Conservation (phyloP, 2,329 filamentous ascomycete species). For the Trichocomaceae sp. region DNA sequence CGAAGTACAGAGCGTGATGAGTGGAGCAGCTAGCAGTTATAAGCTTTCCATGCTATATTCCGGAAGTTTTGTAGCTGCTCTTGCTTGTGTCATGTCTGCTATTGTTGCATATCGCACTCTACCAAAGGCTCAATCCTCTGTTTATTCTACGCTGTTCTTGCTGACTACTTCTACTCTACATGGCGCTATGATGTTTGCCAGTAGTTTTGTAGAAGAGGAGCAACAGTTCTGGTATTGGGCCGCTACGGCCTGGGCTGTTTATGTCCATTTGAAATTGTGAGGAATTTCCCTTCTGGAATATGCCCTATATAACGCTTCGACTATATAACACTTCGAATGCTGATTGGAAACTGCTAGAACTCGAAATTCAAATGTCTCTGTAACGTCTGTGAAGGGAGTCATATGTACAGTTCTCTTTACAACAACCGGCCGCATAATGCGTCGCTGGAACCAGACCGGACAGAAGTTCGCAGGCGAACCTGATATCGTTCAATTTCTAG, state of each 20-base stretch:
- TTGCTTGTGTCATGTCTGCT: slow-evolving; percentile 39
- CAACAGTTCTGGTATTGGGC: slow-evolving; percentile 99
- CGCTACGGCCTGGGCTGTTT: slow-evolving; percentile 45
- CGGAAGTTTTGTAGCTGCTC: slow-evolving; percentile 31
- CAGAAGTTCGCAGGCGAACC: slow-evolving; percentile 91
- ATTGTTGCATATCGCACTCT: slow-evolving; percentile 24
- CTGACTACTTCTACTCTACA: slow-evolving; percentile 56
- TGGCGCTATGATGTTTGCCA: slow-evolving; percentile 90
- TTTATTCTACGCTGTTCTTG: slow-evolving; percentile 34
- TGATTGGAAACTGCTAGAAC: slow-evolving; percentile 2
- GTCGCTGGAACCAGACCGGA: slow-evolving; percentile 93
- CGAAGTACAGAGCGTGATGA: slow-evolving; percentile 71
- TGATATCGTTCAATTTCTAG: slow-evolving; percentile 70
- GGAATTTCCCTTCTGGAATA: background rate
- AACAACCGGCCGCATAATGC: slow-evolving; percentile 56
- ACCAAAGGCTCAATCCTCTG: slow-evolving; percentile 20
- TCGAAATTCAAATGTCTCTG: background rate
- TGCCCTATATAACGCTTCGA: too few species aligned
- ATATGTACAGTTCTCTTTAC: slow-evolving; percentile 47
- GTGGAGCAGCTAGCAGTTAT: slow-evolving; percentile 88
- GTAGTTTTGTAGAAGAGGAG: slow-evolving; percentile 96
- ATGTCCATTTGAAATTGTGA: slow-evolving; percentile 39
- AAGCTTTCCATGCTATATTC: slow-evolving; percentile 51
- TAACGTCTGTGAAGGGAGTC: background rate
- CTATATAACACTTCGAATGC: too few species aligned